Conservation (phyloP, 768 basidiomycete genomes). For the Sporobolomyces phaffii region DNA sequence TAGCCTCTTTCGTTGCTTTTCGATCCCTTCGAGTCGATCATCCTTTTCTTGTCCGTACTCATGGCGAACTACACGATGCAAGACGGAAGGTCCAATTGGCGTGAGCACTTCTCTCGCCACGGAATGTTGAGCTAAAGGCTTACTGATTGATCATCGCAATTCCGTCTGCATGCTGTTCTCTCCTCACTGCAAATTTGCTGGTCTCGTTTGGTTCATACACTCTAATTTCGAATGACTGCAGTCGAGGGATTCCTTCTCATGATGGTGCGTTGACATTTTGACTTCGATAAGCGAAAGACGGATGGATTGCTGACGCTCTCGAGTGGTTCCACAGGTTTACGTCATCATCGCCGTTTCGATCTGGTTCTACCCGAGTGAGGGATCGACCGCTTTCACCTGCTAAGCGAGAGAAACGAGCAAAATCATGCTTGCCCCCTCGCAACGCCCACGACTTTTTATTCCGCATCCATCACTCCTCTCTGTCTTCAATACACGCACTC, state of each 20-base stretch:
- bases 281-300: not conserved
- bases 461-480: not conserved
- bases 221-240: not conserved
- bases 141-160: not conserved
- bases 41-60: slow-evolving; percentile 37
- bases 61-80: slow-evolving; percentile 36
- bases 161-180: not conserved
- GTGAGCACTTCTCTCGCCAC: not conserved
- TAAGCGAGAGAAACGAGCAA: not conserved
- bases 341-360: slow-evolving; percentile 24
- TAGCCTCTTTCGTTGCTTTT: slow-evolving; percentile 34
- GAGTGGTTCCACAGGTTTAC: slow-evolving; percentile 10
- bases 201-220: too few species aligned
- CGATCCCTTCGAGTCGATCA: slow-evolving; percentile 38
- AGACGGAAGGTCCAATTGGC: slow-evolving; percentile 27
- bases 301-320: not conserved
- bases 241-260: slow-evolving; percentile 37
- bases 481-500: not conserved
- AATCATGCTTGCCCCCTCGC: not conserved
- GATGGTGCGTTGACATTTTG: slow-evolving; percentile 5
- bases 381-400: slow-evolving; percentile 16
- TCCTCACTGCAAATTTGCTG: too few species aligned
- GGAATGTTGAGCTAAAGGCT: not conserved
- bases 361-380: slow-evolving; percentile 16
- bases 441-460: not conserved